Evolutionary conservation across 176 grass and related monocot species (phyloP).

Genomic region (Musa schizocarpa): DNA sequence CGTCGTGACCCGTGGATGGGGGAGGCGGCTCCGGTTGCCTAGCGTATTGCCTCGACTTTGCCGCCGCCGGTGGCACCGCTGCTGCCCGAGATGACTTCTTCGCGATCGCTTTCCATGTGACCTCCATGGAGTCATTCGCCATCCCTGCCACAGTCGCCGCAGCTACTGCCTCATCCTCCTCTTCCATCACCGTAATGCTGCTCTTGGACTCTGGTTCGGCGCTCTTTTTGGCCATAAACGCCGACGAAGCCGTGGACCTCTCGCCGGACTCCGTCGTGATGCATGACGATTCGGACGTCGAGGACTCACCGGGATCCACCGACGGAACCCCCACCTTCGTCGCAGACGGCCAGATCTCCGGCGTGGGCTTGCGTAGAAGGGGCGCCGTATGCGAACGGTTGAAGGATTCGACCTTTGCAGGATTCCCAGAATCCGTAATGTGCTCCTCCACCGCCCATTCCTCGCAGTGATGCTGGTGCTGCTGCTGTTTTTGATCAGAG

Average conservation of each 20-base stretch:
- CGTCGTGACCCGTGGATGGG: slow-evolving; percentile 37
- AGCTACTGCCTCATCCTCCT: not conserved
- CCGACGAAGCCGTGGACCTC: slow-evolving; percentile 18
- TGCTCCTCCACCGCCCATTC: slow-evolving; percentile 20
- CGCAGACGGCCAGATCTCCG: not conserved
- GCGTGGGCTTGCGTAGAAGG: not conserved
- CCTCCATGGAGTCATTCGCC: slow-evolving; percentile 59
- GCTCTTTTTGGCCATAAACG: slow-evolving; percentile 6
- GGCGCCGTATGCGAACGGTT: not conserved
- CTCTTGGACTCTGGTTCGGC: slow-evolving; percentile 9
- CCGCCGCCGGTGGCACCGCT: not conserved
- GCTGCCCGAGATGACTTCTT: slow-evolving; percentile 33
- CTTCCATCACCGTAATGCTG: not conserved
- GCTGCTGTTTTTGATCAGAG: slow-evolving; percentile 28
- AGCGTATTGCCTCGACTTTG: not conserved
- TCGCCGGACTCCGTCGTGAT: slow-evolving; percentile 42
- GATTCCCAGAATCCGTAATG: not conserved
- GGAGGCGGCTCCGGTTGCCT: not conserved
- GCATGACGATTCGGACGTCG: not conserved
- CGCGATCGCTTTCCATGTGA: slow-evolving; percentile 82
- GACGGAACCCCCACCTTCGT: not conserved
- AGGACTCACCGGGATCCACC: not conserved
- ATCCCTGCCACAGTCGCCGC: not conserved
- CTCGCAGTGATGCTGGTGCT: slow-evolving; percentile 4
- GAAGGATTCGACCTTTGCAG: not conserved